Conservation (phyloP, 2,329 filamentous ascomycete genomes). For the Botrytis squamosa region DNA sequence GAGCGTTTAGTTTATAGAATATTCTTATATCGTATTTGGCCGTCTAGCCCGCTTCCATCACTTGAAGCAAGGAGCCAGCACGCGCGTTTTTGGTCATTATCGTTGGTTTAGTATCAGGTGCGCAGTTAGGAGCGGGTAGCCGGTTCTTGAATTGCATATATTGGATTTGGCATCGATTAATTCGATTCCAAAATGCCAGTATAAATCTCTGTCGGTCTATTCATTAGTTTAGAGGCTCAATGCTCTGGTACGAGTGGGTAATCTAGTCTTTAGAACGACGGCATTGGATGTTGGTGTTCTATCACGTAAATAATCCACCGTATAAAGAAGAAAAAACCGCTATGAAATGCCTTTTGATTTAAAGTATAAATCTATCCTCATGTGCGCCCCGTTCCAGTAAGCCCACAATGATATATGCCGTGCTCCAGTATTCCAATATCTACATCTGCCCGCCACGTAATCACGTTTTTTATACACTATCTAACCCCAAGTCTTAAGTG, state of each 20-base stretch:
- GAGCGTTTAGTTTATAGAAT: too few relatives aligned
- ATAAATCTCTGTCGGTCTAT: neutral
- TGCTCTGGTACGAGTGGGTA: neutral
- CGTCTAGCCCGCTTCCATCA: neutral
- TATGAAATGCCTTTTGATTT: neutral
- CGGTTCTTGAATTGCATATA: neutral
- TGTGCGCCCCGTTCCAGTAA: constrained; percentile 8
- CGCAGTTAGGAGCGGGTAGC: neutral
- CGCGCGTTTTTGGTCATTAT: neutral
- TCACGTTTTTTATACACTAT: constrained; percentile 8
- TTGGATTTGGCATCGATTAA: neutral
- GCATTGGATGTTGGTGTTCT: neutral
- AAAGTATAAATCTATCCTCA: neutral
- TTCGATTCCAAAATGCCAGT: neutral
- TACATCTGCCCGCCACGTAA: neutral
- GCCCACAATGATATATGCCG: neutral
- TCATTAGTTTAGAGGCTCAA: neutral
- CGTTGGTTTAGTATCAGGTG: neutral
- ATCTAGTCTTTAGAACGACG: neutral
- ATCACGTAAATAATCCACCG: neutral
- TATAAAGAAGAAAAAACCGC: neutral
- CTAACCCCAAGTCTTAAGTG: constrained; percentile 39
- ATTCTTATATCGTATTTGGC: neutral
- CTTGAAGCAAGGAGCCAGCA: neutral
- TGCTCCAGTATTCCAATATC: constrained; percentile 1